Evolutionary conservation across 768 basidiomycete genomes (phyloP).

Genomic region (Coprinellus aureogranulatus): DNA sequence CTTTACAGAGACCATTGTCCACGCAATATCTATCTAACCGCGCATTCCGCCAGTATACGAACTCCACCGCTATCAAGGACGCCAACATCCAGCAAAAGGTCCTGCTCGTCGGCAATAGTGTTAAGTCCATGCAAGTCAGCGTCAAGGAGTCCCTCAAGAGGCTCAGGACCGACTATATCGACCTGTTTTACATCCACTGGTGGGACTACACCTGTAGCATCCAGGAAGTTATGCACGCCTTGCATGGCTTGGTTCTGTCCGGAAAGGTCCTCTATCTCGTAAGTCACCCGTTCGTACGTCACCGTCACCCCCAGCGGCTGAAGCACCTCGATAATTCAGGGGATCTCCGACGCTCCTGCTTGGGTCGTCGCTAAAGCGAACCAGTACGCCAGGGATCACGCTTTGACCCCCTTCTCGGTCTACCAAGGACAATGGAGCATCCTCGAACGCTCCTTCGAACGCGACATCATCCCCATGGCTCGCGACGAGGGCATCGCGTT

Average conservation of each 20-base stretch:
- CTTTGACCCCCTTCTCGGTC: conserved; percentile 46
- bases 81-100: conserved; percentile 31
- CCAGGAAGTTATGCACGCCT: conserved; percentile 54
- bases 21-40: background rate
- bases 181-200: conserved; percentile 46
- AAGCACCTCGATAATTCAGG: no score
- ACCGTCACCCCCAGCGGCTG: no score
- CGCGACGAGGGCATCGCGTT: conserved; percentile 39
- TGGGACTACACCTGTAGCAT: conserved; percentile 55
- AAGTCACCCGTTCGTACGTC: conserved; percentile 5
- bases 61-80: conserved; percentile 27
- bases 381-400: conserved; percentile 46
- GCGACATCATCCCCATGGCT: conserved; percentile 50
- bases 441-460: conserved; percentile 44
- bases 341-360: conserved; percentile 39
- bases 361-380: conserved; percentile 47
- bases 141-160: conserved; percentile 45
- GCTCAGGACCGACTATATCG: conserved; percentile 45
- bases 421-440: conserved; percentile 48
- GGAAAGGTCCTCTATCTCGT: conserved; percentile 53
- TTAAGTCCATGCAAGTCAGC: conserved; percentile 42
- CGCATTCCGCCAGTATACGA: conserved; percentile 20
- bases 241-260: conserved; percentile 49
- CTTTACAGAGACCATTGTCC: background rate
- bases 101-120: conserved; percentile 47